These are phyloP conservation scores for Acanthamoeba triangularis DNA, from an alignment of 208 protist genomes.

Conservation along the genomic window DNA sequence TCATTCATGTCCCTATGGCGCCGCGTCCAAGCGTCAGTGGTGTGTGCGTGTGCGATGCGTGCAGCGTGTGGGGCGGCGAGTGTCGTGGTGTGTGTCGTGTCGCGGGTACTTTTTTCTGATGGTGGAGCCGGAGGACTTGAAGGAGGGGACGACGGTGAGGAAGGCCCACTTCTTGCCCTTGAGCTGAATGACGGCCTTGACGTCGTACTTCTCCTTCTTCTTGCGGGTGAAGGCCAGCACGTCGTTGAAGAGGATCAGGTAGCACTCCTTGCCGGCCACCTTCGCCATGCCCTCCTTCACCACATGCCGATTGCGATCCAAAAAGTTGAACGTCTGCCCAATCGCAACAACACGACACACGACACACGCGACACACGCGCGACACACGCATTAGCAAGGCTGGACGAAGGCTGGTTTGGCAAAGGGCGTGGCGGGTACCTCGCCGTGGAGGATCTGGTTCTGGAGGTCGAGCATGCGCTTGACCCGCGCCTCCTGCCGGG, in stretches of 20 bases:
- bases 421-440: neutral
- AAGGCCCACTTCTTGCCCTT: conserved; percentile 26
- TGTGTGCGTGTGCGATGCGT: neutral
- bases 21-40: neutral
- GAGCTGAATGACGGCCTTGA: conserved; percentile 28
- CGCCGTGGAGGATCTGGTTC: conserved; percentile 35
- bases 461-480: conserved; percentile 73
- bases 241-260: conserved; percentile 61
- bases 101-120: neutral
- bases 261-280: conserved; percentile 7
- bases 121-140: conserved; percentile 14
- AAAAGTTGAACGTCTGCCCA: conserved; percentile 23
- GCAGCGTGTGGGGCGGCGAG: too few species aligned
- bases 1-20: neutral
- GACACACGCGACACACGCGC: neutral
- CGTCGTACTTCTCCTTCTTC: conserved; percentile 59
- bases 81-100: neutral
- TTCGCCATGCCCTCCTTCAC: conserved; percentile 31
- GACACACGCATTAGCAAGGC: neutral
- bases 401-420: neutral
- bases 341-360: too few species aligned
- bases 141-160: conserved; percentile 30
- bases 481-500: conserved; percentile 25
- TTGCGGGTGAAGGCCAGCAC: conserved; percentile 23
- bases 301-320: conserved; percentile 48